These are phyloP conservation scores for Blastocystis sp. DNA, from an alignment of 352 stramenopile species.

Conservation along the genomic window DNA sequence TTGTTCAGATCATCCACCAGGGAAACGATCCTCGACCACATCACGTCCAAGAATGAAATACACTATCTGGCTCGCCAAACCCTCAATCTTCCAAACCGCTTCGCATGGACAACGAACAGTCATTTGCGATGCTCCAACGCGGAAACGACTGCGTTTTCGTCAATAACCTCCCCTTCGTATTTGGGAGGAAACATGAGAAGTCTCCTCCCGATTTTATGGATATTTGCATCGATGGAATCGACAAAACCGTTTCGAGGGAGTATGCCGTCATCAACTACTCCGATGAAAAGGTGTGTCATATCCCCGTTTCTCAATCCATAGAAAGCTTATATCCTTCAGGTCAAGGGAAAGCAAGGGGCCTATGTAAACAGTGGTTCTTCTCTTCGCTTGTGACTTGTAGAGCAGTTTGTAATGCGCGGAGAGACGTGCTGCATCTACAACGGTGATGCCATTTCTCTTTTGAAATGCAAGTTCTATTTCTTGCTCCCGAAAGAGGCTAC, in stretches of 20 bases:
- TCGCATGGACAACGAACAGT: not conserved
- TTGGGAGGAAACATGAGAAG: constrained; percentile 5
- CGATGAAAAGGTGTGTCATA: not conserved
- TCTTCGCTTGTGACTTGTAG: not conserved
- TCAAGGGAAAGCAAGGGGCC: constrained; percentile 8
- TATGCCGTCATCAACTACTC: constrained; percentile 43
- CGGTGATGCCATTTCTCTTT: not conserved
- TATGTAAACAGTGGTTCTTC: not conserved
- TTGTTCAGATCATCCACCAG: constrained; percentile 45
- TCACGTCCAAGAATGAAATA: no score
- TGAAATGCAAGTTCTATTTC: constrained; percentile 53
- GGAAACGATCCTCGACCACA: constrained; percentile 52
- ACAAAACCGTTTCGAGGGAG: constrained; percentile 23
- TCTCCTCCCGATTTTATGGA: constrained; percentile 25
- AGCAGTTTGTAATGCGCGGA: not conserved
- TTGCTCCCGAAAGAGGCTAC: constrained; percentile 5
- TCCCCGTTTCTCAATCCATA: not conserved
- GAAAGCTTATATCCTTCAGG: constrained; percentile 41
- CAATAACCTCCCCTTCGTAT: constrained; percentile 2
- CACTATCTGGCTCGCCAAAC: no score
- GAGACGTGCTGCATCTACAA: constrained; percentile 45
- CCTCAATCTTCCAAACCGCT: no score
- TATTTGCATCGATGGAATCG: not conserved
- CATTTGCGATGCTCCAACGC: constrained; percentile 11
- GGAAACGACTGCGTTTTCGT: not conserved